Percentiles rank a stretch among this genome's conserved stretches.
phyloP scores from a whole-genome alignment of 78 protist genomes.

The Dictyostelium purpureum region DNA sequence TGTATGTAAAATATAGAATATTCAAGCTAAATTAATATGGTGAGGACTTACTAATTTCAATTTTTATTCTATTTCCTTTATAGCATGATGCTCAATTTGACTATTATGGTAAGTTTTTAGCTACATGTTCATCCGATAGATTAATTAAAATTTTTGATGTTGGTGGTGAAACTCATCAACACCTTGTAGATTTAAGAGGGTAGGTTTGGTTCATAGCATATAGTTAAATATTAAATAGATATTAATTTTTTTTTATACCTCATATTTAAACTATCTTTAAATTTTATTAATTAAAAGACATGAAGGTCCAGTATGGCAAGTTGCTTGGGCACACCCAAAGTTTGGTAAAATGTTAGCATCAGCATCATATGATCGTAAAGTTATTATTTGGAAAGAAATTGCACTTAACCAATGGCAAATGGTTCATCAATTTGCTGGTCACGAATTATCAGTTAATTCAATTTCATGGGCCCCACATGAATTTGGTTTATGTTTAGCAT shows the following conservation, averaged over 20 bases:
- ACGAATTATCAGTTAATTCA: constrained; percentile 90
- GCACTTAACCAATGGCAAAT: constrained; percentile 67
- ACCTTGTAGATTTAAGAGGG: constrained; percentile 86
- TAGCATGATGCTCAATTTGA: constrained; percentile 98
- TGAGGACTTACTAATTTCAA: neutral
- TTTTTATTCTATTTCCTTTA: neutral
- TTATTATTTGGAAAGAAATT: constrained; percentile 95
- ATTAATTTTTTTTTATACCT: neutral
- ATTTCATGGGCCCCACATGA: constrained; percentile 96
- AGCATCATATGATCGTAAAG: constrained; percentile 96
- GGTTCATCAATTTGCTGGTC: constrained; percentile 83
- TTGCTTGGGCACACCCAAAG: constrained; percentile 99
- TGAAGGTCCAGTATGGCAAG: constrained; percentile 99
- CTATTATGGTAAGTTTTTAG: constrained; percentile 95
- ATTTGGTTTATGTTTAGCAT: constrained; percentile 86
- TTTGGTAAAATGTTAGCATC: constrained; percentile 97
- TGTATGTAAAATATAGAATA: constrained; percentile 28
- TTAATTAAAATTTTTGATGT: constrained; percentile 91
- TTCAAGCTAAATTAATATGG: neutral
- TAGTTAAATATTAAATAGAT: no score
- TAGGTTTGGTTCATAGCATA: neutral
- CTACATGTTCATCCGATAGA: constrained; percentile 97
- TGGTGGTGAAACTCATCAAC: constrained; percentile 60
- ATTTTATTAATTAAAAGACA: constrained; percentile 79
- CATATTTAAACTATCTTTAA: neutral